Conservation (phyloP, 345 rosid genomes). For the Arabidopsis suecica region DNA sequence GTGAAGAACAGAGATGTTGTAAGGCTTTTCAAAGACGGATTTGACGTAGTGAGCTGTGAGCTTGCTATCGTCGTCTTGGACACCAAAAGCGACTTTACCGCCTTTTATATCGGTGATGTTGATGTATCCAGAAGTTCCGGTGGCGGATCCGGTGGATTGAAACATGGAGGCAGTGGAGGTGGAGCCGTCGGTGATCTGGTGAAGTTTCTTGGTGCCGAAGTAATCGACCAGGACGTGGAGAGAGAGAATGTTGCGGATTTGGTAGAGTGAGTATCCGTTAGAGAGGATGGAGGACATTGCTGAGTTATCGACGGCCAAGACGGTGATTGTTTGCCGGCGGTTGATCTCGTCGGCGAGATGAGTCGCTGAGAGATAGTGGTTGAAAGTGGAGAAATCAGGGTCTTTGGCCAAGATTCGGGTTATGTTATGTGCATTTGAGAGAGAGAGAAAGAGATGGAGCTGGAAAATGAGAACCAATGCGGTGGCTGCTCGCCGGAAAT, state of each 20-base stretch:
- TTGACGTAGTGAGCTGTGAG: constrained; percentile 71
- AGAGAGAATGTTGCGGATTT: constrained; percentile 81
- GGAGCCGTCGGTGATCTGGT: constrained; percentile 75
- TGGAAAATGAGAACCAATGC: constrained; percentile 35
- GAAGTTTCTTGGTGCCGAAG: constrained; percentile 91
- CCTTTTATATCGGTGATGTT: constrained; percentile 81
- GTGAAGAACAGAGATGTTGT: constrained; percentile 80
- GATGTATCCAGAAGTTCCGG: constrained; percentile 82
- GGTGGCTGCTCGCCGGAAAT: constrained; percentile 29
- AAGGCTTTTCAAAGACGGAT: constrained; percentile 75
- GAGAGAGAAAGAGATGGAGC: constrained; percentile 31
- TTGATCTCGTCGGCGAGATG: constrained; percentile 90
- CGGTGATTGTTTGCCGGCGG: constrained; percentile 83
- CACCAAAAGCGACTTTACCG: constrained; percentile 88
- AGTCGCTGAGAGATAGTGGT: constrained; percentile 84
- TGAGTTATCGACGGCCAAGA: constrained; percentile 81
- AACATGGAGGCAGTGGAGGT: constrained; percentile 81
- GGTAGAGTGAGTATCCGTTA: constrained; percentile 65
- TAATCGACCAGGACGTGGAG: constrained; percentile 90
- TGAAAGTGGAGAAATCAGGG: constrained; percentile 89
- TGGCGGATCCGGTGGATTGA: constrained; percentile 88
- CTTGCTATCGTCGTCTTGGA: constrained; percentile 54
- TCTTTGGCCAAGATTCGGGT: constrained; percentile 73
- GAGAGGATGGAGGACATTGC: constrained; percentile 76
- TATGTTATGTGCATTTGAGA: constrained; percentile 75